Evolutionary conservation across 306 rosid species (phyloP).

Genomic region (Vigna unguiculata): DNA sequence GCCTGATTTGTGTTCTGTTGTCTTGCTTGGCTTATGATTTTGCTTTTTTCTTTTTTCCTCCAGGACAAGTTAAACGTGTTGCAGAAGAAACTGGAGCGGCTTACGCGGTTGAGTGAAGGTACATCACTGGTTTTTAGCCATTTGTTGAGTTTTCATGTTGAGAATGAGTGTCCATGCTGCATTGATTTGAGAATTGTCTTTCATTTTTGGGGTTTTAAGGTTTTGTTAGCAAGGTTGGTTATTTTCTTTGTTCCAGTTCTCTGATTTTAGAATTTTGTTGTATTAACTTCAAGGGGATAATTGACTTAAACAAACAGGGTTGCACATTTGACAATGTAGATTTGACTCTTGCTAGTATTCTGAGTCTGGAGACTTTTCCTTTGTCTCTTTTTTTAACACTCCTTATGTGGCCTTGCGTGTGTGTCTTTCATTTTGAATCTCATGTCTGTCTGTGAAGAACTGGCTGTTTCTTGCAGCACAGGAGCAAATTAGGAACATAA

Average conservation of each 20-base stretch:
- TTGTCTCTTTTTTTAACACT: conserved; percentile 56
- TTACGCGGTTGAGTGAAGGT: conserved; percentile 75
- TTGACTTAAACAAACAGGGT: not conserved
- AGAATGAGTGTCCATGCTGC: conserved; percentile 1
- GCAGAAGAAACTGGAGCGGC: conserved; percentile 64
- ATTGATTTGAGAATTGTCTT: not conserved
- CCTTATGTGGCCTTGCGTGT: conserved; percentile 59
- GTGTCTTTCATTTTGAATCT: conserved; percentile 34
- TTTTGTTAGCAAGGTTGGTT: conserved; percentile 31
- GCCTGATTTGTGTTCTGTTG: not conserved
- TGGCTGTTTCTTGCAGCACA: conserved; percentile 60
- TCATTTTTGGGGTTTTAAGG: conserved; percentile 10
- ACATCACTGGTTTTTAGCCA: conserved; percentile 22
- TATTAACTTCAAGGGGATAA: not conserved
- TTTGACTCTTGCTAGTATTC: not conserved
- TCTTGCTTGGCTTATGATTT: conserved; percentile 4
- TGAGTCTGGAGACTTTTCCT: not conserved
- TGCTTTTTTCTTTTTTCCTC: conserved; percentile 15
- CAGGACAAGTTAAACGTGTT: conserved; percentile 79
- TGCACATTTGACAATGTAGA: not conserved
- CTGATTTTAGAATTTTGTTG: conserved; percentile 32
- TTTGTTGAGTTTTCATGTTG: conserved; percentile 19
- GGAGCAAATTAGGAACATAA: conserved; percentile 59
- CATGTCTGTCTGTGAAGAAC: conserved; percentile 26
- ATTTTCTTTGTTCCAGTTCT: conserved; percentile 11